These are phyloP conservation scores for Eucalyptus regnans DNA, from an alignment of 345 rosid species.

Conservation along the genomic window DNA sequence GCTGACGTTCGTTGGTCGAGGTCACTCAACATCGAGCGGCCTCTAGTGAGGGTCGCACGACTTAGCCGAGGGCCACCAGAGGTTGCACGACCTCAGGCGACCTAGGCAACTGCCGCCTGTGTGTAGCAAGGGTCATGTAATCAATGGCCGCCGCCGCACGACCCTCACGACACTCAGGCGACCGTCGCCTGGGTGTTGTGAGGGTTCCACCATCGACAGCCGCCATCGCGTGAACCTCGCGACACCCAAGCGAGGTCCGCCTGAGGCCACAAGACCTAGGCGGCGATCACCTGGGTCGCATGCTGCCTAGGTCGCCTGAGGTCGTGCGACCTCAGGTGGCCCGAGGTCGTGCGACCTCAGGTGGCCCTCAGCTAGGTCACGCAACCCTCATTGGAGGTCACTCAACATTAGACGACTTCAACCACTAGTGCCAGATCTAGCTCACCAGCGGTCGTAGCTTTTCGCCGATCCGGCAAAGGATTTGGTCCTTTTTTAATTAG, in stretches of 20 bases:
- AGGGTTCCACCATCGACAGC: too few species aligned
- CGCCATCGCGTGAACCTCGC: fast-evolving
- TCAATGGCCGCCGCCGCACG: fast-evolving
- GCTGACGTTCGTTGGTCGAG: fast-evolving
- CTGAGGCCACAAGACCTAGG: too few species aligned
- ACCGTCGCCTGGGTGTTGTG: fast-evolving
- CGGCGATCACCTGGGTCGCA: fast-evolving
- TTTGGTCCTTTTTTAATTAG: too few species aligned
- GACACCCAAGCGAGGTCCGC: fast-evolving
- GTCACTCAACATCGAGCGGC: fast-evolving
- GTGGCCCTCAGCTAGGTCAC: fast-evolving
- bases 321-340: too few species aligned
- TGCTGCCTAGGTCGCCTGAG: fast-evolving
- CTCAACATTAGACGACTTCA: fast-evolving
- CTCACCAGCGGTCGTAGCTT: fast-evolving
- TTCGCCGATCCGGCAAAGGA: fast-evolving
- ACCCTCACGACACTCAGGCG: too few species aligned
- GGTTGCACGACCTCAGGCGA: too few species aligned
- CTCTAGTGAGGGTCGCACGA: fast-evolving
- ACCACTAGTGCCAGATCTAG: fast-evolving
- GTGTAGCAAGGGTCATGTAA: too few species aligned
- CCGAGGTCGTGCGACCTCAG: too few species aligned
- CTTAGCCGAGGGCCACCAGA: too few species aligned
- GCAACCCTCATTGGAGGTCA: too few species aligned
- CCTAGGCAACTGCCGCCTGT: fast-evolving